Conservation (phyloP, 768 basidiomycete species). For the Leccinum aurantiacum region DNA sequence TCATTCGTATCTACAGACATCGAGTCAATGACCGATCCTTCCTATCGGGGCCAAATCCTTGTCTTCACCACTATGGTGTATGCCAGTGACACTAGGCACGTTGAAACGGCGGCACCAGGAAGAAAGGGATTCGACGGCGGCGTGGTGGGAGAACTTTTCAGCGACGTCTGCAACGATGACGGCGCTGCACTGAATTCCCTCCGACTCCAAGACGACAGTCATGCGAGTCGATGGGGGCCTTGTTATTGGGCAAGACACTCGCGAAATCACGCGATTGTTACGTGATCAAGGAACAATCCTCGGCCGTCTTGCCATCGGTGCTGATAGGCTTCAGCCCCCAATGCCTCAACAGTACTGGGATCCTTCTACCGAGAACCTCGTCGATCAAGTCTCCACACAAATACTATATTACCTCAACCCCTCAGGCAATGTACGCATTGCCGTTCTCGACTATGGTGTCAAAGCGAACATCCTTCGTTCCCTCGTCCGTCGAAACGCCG, state of each 20-base stretch:
- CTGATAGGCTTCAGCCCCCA: constrained; percentile 52
- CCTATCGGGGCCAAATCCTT: too few species aligned
- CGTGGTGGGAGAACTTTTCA: constrained; percentile 91
- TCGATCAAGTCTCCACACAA: too few species aligned
- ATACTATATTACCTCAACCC: too few species aligned
- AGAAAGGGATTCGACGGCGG: constrained; percentile 88
- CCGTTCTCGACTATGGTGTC: too few species aligned
- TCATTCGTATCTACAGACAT: constrained; percentile 13
- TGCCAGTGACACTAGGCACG: constrained; percentile 92
- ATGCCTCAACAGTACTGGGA: too few species aligned
- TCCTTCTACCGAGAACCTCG: too few species aligned
- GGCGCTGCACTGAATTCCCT: constrained; percentile 86
- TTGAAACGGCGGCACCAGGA: constrained; percentile 91
- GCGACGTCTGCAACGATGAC: constrained; percentile 95
- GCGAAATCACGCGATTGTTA: constrained; percentile 89
- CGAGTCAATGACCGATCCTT: too few species aligned
- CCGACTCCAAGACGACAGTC: constrained; percentile 86
- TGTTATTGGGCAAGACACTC: constrained; percentile 90
- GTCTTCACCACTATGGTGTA: too few species aligned
- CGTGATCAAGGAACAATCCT: constrained; percentile 98
- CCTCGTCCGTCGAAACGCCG: too few species aligned
- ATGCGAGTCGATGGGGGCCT: constrained; percentile 62
- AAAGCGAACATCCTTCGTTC: too few species aligned
- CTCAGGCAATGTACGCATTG: too few species aligned
- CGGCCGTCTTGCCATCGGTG: constrained; percentile 83